A percentile compares a stretch with the other conserved stretches of the same genome.
Evolutionary conservation across 2,329 filamentous ascomycete genomes (phyloP).

Genomic region (Alternaria sp.): DNA sequence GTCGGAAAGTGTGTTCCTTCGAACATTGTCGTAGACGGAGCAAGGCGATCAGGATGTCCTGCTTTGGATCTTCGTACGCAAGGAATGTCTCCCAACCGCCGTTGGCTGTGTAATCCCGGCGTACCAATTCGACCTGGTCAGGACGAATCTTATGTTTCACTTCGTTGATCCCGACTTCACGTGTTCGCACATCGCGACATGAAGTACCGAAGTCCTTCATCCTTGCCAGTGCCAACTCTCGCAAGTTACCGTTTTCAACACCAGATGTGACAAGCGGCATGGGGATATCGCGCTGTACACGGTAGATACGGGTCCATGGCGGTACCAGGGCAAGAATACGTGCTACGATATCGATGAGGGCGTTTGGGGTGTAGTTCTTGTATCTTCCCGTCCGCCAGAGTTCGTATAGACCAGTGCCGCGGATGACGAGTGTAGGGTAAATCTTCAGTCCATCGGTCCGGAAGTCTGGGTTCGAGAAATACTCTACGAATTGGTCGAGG

Average conservation of each 20-base stretch:
- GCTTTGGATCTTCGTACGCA: slow-evolving; percentile 97
- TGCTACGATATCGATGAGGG: slow-evolving; percentile 91
- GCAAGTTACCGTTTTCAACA: slow-evolving; percentile 95
- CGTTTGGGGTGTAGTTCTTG: slow-evolving; percentile 98
- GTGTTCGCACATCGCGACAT: slow-evolving; percentile 93
- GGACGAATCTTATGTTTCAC: slow-evolving; percentile 98
- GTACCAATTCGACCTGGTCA: slow-evolving; percentile 92
- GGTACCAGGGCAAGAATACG: slow-evolving; percentile 94
- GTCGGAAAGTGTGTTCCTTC: slow-evolving; percentile 87
- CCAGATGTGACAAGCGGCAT: slow-evolving; percentile 99
- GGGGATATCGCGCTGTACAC: slow-evolving; percentile 98
- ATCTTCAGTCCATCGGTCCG: slow-evolving; percentile 97
- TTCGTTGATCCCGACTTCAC: slow-evolving; percentile 98
- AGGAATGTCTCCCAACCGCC: slow-evolving; percentile 99
- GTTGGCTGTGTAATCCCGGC: slow-evolving; percentile 93
- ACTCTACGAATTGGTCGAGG: slow-evolving; percentile 94
- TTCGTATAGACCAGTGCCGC: slow-evolving; percentile 95
- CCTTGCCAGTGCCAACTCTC: slow-evolving; percentile 89
- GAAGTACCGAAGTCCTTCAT: slow-evolving; percentile 99
- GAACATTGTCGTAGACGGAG: slow-evolving; percentile 90
- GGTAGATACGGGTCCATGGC: slow-evolving; percentile 98
- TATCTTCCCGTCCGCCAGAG: slow-evolving; percentile 96
- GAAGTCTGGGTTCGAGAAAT: slow-evolving; percentile 96
- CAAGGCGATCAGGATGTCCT: slow-evolving; percentile 94
- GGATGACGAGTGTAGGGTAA: slow-evolving; percentile 95